These are phyloP conservation scores for Beauveria sp. DNA, from an alignment of 2,329 filamentous ascomycete genomes.

Conservation along the genomic window DNA sequence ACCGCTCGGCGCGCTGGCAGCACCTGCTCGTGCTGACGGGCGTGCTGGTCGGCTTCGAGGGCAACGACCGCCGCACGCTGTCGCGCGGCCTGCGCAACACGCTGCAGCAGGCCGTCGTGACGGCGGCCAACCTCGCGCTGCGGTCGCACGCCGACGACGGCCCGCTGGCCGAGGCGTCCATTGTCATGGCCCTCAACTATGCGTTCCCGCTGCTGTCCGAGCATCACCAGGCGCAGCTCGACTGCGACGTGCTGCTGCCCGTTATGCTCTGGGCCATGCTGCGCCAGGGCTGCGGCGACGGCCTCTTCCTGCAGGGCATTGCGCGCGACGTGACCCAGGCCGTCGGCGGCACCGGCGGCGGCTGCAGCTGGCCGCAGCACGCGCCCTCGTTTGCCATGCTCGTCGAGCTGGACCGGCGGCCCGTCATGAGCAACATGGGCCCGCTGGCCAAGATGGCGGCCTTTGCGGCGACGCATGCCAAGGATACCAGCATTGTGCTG, in stretches of 20 bases:
- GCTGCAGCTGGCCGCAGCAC: conserved; percentile 55
- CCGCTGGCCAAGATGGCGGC: conserved; percentile 58
- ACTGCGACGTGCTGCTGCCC: conserved; percentile 65
- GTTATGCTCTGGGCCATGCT: conserved; percentile 60
- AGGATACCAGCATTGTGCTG: conserved; percentile 37
- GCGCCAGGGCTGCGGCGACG: conserved; percentile 67
- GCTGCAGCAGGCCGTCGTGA: conserved; percentile 65
- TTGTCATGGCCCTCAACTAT: conserved; percentile 68
- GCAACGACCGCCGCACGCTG: conserved; percentile 55
- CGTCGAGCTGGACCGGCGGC: conserved; percentile 49
- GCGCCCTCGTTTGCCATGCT: conserved; percentile 55
- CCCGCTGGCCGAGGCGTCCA: conserved; percentile 37
- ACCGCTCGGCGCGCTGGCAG: conserved; percentile 64
- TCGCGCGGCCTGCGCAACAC: conserved; percentile 55
- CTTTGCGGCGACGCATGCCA: conserved; percentile 53
- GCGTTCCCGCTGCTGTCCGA: conserved; percentile 66
- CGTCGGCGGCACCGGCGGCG: conserved; percentile 18
- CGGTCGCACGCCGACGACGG: conserved; percentile 34
- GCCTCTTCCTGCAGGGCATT: conserved; percentile 65
- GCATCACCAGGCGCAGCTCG: conserved; percentile 46
- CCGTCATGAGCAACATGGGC: conserved; percentile 59
- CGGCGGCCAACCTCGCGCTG: conserved; percentile 71
- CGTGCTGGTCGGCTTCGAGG: conserved; percentile 68
- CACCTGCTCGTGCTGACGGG: conserved; percentile 76
- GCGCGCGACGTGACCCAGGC: conserved; percentile 56